phyloP scores from a whole-genome alignment of 768 basidiomycete genomes.

The Calvatia gigantea region DNA sequence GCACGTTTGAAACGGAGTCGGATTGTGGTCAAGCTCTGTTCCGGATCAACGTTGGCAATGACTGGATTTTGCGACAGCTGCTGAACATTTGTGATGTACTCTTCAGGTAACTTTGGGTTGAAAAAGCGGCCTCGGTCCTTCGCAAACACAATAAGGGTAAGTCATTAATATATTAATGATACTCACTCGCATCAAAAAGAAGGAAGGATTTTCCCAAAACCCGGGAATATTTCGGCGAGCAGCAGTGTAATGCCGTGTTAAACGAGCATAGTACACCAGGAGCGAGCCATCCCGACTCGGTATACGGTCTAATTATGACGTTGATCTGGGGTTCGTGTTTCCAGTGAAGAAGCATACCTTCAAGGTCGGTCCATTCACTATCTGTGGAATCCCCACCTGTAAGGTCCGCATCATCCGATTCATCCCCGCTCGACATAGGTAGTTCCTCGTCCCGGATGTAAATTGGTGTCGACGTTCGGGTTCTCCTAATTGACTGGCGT shows the following conservation, averaged over 20 bases:
- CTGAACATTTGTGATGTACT: neutral
- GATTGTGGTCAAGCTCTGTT: constrained; percentile 30
- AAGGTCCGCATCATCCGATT: constrained; percentile 74
- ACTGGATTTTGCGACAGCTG: constrained; percentile 1
- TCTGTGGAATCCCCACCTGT: constrained; percentile 53
- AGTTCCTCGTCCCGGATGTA: constrained; percentile 39
- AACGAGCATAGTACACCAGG: constrained; percentile 43
- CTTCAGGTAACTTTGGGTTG: neutral
- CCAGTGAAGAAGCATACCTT: constrained; percentile 28
- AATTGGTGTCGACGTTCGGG: constrained; percentile 44
- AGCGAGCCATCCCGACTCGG: constrained; percentile 21
- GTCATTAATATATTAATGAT: constrained; percentile 8
- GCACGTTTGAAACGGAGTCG: constrained; percentile 37
- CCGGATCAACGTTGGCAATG: constrained; percentile 16
- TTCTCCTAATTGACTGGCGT: constrained; percentile 33
- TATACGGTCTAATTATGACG: neutral
- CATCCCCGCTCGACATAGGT: constrained; percentile 64
- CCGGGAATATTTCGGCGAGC: constrained; percentile 29
- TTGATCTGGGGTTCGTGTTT: neutral
- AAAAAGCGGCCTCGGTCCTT: constrained; percentile 6
- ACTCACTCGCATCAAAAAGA: constrained; percentile 41
- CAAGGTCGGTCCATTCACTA: constrained; percentile 43
- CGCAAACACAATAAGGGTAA: constrained; percentile 10
- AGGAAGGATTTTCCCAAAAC: constrained; percentile 47
- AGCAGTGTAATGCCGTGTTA: constrained; percentile 46